phyloP scores from a whole-genome alignment of 2,329 filamentous ascomycete genomes.

The Catunica adiposa region DNA sequence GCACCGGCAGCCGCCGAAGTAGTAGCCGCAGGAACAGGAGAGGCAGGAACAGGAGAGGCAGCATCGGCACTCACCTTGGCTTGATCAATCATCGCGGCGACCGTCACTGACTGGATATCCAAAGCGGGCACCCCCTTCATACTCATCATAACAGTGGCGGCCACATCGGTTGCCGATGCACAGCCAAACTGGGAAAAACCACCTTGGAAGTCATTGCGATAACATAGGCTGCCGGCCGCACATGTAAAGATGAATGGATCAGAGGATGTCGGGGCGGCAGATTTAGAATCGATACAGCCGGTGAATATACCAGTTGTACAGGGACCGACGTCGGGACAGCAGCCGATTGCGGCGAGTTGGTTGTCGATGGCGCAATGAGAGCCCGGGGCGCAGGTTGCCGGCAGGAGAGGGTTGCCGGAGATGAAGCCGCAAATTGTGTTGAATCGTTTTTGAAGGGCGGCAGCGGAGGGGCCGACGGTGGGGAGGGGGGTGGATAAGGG shows the following conservation, averaged over 20 bases:
- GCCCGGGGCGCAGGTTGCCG: conserved; percentile 40
- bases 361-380: conserved; percentile 42
- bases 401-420: conserved; percentile 32
- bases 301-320: conserved; percentile 42
- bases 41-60: not conserved
- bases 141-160: conserved; percentile 31
- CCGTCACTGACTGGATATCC: conserved; percentile 21
- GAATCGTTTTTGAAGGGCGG: conserved; percentile 57
- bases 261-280: conserved; percentile 30
- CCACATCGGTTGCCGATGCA: conserved; percentile 30
- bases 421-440: conserved; percentile 46
- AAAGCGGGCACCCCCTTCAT: conserved; percentile 27
- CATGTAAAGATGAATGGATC: conserved; percentile 44
- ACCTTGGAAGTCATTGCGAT: conserved; percentile 37
- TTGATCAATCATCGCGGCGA: conserved; percentile 25
- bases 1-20: conserved; percentile 1
- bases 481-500: not conserved
- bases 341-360: conserved; percentile 34
- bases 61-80: not conserved
- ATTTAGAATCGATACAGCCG: conserved; percentile 37
- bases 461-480: not conserved
- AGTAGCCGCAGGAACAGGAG: not conserved
- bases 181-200: conserved; percentile 42
- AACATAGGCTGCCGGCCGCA: conserved; percentile 34
- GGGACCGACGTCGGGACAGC: conserved; percentile 34